Evolutionary conservation across 108 stramenopile genomes (phyloP).

Genomic region (Phaeodactylum tricornutum): DNA sequence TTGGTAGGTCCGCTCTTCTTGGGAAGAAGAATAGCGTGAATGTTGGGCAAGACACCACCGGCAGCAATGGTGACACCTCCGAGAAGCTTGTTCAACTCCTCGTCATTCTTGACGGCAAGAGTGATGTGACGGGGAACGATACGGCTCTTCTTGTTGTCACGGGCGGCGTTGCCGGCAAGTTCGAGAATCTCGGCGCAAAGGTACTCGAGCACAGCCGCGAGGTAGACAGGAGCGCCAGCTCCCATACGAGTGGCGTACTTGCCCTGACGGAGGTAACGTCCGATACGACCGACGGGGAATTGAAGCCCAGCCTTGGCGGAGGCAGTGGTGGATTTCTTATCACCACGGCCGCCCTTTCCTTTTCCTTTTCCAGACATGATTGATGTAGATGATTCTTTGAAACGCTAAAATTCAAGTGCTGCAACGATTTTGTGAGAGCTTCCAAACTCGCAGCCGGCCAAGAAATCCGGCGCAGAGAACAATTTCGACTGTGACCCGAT

Average conservation of each 20-base stretch:
- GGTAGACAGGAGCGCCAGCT: constrained; percentile 93
- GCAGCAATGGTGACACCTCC: constrained; percentile 91
- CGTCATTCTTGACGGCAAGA: constrained; percentile 91
- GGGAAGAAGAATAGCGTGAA: constrained; percentile 91
- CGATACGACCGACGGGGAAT: constrained; percentile 94
- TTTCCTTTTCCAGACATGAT: constrained; percentile 36
- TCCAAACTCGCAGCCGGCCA: too few relatives aligned
- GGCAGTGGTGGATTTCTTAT: constrained; percentile 73
- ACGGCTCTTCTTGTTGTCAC: constrained; percentile 95
- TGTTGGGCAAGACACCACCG: constrained; percentile 96
- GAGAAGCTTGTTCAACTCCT: constrained; percentile 91
- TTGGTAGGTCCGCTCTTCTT: constrained; percentile 61
- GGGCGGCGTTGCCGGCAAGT: constrained; percentile 91
- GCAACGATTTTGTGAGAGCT: not conserved
- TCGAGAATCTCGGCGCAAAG: constrained; percentile 91
- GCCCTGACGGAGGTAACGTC: constrained; percentile 90
- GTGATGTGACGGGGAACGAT: constrained; percentile 94
- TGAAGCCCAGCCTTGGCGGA: constrained; percentile 93
- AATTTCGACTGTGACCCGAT: not conserved
- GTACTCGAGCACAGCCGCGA: constrained; percentile 92
- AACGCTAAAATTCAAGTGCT: not conserved
- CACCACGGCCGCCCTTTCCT: constrained; percentile 71
- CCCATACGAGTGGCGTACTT: constrained; percentile 90
- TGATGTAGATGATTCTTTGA: too few relatives aligned
- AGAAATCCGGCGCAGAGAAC: not conserved